Conservation (phyloP, 2,329 filamentous ascomycete species). For the Penicillium sp. region DNA sequence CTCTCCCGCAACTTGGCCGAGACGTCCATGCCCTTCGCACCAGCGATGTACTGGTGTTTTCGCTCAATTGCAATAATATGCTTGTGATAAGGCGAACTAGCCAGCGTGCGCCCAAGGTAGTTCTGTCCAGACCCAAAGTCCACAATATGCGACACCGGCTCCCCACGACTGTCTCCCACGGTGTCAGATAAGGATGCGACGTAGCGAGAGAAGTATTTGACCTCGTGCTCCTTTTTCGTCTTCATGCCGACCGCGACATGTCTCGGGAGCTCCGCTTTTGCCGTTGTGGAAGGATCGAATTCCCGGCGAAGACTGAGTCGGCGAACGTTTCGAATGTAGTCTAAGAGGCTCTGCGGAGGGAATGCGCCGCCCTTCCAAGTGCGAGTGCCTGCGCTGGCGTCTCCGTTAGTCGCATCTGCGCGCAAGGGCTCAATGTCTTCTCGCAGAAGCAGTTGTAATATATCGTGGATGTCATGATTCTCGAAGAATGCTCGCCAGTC, state of each 20-base stretch:
- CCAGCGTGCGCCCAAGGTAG: slow-evolving; percentile 86
- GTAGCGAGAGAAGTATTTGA: slow-evolving; percentile 85
- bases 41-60: slow-evolving; percentile 79
- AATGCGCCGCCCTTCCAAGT: slow-evolving; percentile 47
- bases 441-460: slow-evolving; percentile 79
- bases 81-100: slow-evolving; percentile 80
- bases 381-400: slow-evolving; percentile 11
- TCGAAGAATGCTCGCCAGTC: slow-evolving; percentile 83
- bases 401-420: background rate
- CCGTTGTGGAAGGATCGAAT: slow-evolving; percentile 47
- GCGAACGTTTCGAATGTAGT: slow-evolving; percentile 73
- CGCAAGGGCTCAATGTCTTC: slow-evolving; percentile 63
- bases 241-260: slow-evolving; percentile 89
- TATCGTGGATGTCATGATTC: slow-evolving; percentile 67
- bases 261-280: slow-evolving; percentile 59
- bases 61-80: slow-evolving; percentile 91
- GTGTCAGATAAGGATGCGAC: slow-evolving; percentile 67
- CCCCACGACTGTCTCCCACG: slow-evolving; percentile 51
- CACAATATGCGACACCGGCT: slow-evolving; percentile 76
- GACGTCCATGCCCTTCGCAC: slow-evolving; percentile 83
- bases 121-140: slow-evolving; percentile 98
- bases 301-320: slow-evolving; percentile 67
- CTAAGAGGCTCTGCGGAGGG: slow-evolving; percentile 61
- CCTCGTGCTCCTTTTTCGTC: slow-evolving; percentile 92
- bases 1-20: slow-evolving; percentile 73